Percentiles rank a stretch among this genome's conserved stretches.
phyloP scores from a whole-genome alignment of 176 grass and related monocot species.

The Avena sativa region DNA sequence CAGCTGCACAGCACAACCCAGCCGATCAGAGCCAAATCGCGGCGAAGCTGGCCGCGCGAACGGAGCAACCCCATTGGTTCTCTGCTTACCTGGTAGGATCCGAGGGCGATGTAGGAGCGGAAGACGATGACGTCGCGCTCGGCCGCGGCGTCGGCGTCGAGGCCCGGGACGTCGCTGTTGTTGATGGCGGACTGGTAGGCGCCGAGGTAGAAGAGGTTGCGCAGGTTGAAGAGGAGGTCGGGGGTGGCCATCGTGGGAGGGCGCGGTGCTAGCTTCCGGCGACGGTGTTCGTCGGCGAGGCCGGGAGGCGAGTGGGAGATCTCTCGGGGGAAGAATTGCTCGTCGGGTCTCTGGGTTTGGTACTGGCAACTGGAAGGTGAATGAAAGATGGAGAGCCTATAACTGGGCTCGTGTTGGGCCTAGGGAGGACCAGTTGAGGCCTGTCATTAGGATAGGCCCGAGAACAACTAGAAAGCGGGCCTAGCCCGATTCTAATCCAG shows the following conservation, averaged over 20 bases:
- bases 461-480: not conserved
- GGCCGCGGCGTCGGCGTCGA: conserved; percentile 67
- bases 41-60: not conserved
- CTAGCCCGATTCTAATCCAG: not conserved
- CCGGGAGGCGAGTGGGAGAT: conserved; percentile 35
- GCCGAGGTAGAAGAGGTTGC: conserved; percentile 96
- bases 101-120: conserved; percentile 95
- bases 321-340: conserved; percentile 23
- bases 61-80: not conserved
- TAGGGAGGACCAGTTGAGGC: not conserved
- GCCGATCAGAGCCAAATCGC: not conserved
- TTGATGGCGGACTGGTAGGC: conserved; percentile 98
- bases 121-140: conserved; percentile 92
- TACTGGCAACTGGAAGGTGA: not conserved
- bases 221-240: conserved; percentile 86
- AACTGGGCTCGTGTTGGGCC: conserved; percentile 26
- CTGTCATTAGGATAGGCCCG: not conserved
- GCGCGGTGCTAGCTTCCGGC: not conserved
- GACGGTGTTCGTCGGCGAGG: conserved; percentile 10
- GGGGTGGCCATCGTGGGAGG: conserved; percentile 59
- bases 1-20: conserved; percentile 53
- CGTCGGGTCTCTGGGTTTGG: conserved; percentile 27
- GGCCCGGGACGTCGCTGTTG: conserved; percentile 83
- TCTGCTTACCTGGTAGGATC: conserved; percentile 77
- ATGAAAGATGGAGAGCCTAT: not conserved